Base-by-base conservation (phyloP, 257 asterid species). In the Nicotiana tomentosiformis region DNA sequence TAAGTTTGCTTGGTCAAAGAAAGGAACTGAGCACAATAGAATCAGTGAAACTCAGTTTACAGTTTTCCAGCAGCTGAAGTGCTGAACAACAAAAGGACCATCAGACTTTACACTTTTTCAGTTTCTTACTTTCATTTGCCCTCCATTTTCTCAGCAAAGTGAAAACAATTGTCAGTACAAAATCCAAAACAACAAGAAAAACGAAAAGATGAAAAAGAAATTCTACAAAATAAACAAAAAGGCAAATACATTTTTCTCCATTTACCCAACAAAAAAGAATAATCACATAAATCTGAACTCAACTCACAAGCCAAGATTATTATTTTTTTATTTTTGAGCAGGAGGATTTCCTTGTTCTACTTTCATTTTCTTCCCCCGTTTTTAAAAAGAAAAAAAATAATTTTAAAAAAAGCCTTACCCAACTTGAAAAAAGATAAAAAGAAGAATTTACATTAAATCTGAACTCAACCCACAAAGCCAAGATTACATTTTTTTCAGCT, bases 41-140 rank as follows among this genome's bases (percentile, higher is more conserved):
- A 67, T 77, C 79, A 84, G 85, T 80, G 84, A 81, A 87, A 78
- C 77, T 83, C 84, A 84, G 53, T 81, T 82, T 61, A 82, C 77
- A 81, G 82, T 83, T 61, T 81, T 80, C 66, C 84, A 80, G 57
- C 56, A 68, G 23, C 58, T 70, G n/a, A 43, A 70, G 70, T 77
- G 85, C 64, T 85, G 82, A 74, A 84, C 81, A 82, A 78, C 64
- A 26, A 83, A 70, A 83, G 77, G 29, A 67, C 53, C 77, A 84
- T 66, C 84, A 86, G 77, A 55, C 80, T 82, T 65, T 11, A 76
- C 62, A 83, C 82, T 79, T 79, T 30, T 79, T 61, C 82, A 79
- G 82, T 29, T 85, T 82, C 78, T 78, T 51, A 76, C 81, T 85
- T 86, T 85, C 60, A 74, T 80, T 55, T 86, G 67, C 76, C 83